These are phyloP conservation scores for Pleurotus ostreatus DNA, from an alignment of 768 basidiomycete species.

Conservation along the genomic window DNA sequence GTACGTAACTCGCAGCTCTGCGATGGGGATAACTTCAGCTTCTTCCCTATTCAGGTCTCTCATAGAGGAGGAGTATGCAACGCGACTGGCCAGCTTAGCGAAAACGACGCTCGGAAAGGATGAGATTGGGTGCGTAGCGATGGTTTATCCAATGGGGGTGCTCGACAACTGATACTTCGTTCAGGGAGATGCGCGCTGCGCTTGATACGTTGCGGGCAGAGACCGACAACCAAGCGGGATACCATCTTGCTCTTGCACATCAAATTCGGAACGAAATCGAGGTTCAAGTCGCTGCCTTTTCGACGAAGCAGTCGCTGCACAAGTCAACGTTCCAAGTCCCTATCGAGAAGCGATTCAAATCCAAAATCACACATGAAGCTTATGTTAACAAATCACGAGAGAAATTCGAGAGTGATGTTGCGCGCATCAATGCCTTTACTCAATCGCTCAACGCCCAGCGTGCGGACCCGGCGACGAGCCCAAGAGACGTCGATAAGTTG, in stretches of 20 bases:
- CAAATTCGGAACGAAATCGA: slow-evolving; percentile 79
- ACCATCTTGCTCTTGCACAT: slow-evolving; percentile 69
- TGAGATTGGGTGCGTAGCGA: slow-evolving; percentile 80
- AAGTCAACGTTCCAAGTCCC: slow-evolving; percentile 67
- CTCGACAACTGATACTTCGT: neutral
- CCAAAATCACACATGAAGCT: slow-evolving; percentile 80
- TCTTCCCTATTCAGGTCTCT: slow-evolving; percentile 47
- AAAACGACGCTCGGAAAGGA: slow-evolving; percentile 77
- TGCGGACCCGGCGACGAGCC: slow-evolving; percentile 54
- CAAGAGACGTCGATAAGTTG: slow-evolving; percentile 85
- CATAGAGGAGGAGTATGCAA: slow-evolving; percentile 96
- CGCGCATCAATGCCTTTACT: slow-evolving; percentile 95
- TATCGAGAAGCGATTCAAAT: slow-evolving; percentile 90
- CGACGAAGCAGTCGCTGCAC: slow-evolving; percentile 61
- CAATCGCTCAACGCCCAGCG: slow-evolving; percentile 57
- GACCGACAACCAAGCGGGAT: slow-evolving; percentile 76
- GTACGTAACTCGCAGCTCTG: slow-evolving; percentile 37
- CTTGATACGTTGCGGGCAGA: slow-evolving; percentile 78
- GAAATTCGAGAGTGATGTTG: slow-evolving; percentile 90
- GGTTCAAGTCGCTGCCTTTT: slow-evolving; percentile 53
- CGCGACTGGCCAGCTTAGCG: slow-evolving; percentile 73
- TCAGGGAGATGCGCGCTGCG: slow-evolving; percentile 78
- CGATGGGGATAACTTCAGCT: neutral
- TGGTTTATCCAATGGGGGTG: neutral
- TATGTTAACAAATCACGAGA: slow-evolving; percentile 88